Evolutionary conservation across 2,329 filamentous ascomycete genomes (phyloP).

Genomic region (Incumbomyces delicatus): DNA sequence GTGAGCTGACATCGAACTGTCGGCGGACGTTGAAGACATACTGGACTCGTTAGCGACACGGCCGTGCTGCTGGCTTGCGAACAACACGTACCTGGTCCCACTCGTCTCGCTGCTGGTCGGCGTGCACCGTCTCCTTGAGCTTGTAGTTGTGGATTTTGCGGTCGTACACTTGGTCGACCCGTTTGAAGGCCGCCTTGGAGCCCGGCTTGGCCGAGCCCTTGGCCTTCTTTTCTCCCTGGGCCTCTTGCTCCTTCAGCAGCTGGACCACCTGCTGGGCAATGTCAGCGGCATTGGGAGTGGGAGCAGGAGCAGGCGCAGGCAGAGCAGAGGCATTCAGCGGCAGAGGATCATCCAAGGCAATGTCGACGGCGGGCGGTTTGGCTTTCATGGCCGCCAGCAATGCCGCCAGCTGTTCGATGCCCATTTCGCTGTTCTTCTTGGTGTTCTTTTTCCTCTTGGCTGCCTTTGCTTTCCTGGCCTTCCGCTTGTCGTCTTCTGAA

Average conservation of each 20-base stretch:
- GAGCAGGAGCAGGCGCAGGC: not conserved
- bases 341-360: not conserved
- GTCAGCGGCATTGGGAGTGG: not conserved
- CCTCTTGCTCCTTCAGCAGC: slow-evolving; percentile 3
- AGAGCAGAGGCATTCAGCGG: not conserved
- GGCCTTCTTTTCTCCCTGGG: slow-evolving; percentile 1
- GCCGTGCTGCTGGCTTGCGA: not conserved
- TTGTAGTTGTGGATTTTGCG: slow-evolving; percentile 55
- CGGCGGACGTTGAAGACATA: slow-evolving; percentile 76
- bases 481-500: slow-evolving; percentile 11
- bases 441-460: slow-evolving; percentile 7
- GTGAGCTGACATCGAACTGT: slow-evolving; percentile 75
- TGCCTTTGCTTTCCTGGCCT: slow-evolving; percentile 12
- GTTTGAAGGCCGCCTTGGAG: slow-evolving; percentile 56
- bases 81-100: slow-evolving; percentile 44
- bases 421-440: slow-evolving; percentile 1
- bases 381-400: not conserved
- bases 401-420: slow-evolving; percentile 1
- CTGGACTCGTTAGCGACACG: slow-evolving; percentile 28
- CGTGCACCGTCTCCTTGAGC: slow-evolving; percentile 54
- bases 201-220: slow-evolving; percentile 31
- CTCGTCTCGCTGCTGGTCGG: slow-evolving; percentile 51
- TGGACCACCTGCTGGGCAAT: slow-evolving; percentile 2
- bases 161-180: slow-evolving; percentile 54
- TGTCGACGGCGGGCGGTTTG: not conserved